Percentiles rank a stretch among this genome's conserved stretches.
Conservation (phyloP, 2,329 filamentous ascomycete species). For the Penicillium sp. region DNA sequence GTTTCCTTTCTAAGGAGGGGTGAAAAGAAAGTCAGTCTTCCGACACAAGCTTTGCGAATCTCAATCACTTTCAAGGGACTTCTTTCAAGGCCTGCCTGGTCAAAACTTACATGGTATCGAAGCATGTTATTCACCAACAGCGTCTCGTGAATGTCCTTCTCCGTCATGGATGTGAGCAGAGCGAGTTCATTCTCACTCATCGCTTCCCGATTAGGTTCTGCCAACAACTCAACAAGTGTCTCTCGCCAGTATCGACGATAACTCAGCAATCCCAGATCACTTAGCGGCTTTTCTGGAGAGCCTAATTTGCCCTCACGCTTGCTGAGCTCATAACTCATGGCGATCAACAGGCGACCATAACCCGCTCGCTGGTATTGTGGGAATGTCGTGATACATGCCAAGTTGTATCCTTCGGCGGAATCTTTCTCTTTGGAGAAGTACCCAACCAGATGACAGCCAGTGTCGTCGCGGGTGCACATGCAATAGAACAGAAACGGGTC, state of each 20-base stretch:
- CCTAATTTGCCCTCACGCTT: constrained; percentile 93
- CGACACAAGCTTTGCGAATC: too few species aligned
- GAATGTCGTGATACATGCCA: constrained; percentile 93
- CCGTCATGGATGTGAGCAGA: constrained; percentile 81
- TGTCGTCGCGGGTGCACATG: constrained; percentile 86
- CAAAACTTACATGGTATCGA: constrained; percentile 62
- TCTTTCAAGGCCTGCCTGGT: too few species aligned
- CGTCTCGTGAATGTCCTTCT: constrained; percentile 91
- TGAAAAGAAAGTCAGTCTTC: constrained; percentile 1
- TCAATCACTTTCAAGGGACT: too few species aligned
- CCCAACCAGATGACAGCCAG: constrained; percentile 94
- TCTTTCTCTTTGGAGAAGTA: constrained; percentile 99
- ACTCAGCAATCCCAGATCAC: constrained; percentile 83
- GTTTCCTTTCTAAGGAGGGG: constrained; percentile 62
- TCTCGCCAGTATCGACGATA: constrained; percentile 99
- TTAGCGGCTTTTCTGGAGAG: constrained; percentile 92
- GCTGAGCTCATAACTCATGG: constrained; percentile 94
- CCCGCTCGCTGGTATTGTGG: constrained; percentile 95
- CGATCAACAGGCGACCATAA: constrained; percentile 86
- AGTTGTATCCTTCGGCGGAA: constrained; percentile 91
- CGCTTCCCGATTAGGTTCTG: constrained; percentile 58
- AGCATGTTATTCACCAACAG: constrained; percentile 92
- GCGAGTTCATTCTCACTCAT: constrained; percentile 85
- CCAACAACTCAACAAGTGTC: constrained; percentile 79
- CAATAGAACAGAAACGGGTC: constrained; percentile 97